Conservation (phyloP, 106 monocot genomes). For the Phalaenopsis aphrodite region DNA sequence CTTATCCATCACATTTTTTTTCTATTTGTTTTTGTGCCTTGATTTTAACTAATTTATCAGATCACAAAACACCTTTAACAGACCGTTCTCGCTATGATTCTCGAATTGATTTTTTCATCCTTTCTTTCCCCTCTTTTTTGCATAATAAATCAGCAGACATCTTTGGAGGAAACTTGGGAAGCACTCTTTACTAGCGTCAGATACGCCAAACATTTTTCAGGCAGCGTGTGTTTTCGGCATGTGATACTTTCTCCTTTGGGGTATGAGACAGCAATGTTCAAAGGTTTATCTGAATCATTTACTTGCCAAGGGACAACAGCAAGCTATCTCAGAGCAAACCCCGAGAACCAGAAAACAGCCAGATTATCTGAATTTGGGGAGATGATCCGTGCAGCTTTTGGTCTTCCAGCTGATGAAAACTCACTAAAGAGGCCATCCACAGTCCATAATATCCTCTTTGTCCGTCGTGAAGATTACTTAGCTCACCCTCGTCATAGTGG, state of each 20-base stretch:
- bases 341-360: constrained; percentile 52
- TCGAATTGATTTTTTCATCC: background rate
- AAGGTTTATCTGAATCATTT: constrained; percentile 61
- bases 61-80: too few relatives aligned
- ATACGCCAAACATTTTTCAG: constrained; percentile 82
- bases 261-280: constrained; percentile 91
- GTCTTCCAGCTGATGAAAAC: constrained; percentile 23
- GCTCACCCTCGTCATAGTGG: constrained; percentile 91
- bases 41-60: too few relatives aligned
- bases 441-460: constrained; percentile 67
- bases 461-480: constrained; percentile 89
- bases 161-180: constrained; percentile 83
- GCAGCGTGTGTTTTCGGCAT: constrained; percentile 82
- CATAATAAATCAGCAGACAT: constrained; percentile 39
- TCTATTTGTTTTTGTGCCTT: too few relatives aligned
- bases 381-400: constrained; percentile 66
- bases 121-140: background rate
- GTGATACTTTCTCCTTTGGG: constrained; percentile 79
- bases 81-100: background rate
- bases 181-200: constrained; percentile 74
- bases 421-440: constrained; percentile 17
- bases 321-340: constrained; percentile 25
- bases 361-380: constrained; percentile 88
- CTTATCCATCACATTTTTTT: too few relatives aligned
- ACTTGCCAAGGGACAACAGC: constrained; percentile 62